These are phyloP conservation scores for Serendipita sp. DNA, from an alignment of 1,284 basidiomycete species.

Conservation along the genomic window DNA sequence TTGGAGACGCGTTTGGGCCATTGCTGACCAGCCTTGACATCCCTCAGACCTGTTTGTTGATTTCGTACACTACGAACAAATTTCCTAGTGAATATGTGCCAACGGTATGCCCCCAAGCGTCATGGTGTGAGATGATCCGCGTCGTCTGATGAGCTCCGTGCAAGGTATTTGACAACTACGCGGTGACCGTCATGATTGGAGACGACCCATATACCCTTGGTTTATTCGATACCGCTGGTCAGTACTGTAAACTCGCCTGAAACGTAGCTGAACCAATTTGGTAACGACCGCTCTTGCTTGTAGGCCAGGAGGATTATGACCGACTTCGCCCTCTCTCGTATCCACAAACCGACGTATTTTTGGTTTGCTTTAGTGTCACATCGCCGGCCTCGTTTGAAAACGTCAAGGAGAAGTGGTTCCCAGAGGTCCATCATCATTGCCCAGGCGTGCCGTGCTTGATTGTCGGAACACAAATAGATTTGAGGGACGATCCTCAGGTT, in stretches of 20 bases:
- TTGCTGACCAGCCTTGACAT: too few relatives aligned
- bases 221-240: conserved; percentile 95
- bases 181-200: conserved; percentile 99
- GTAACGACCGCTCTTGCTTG: conserved; percentile 10
- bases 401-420: conserved; percentile 99
- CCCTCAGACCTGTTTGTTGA: conserved; percentile 85
- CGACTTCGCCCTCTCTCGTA: conserved; percentile 97
- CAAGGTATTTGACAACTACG: conserved; percentile 94
- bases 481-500: conserved; percentile 86
- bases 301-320: conserved; percentile 99
- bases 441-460: conserved; percentile 99
- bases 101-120: conserved; percentile 50
- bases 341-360: conserved; percentile 98
- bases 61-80: conserved; percentile 99
- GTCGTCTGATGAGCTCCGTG: conserved; percentile 13
- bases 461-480: conserved; percentile 95
- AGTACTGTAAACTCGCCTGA: conserved; percentile 14
- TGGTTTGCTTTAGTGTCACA: conserved; percentile 98
- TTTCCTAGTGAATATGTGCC: conserved; percentile 98
- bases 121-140: conserved; percentile 24
- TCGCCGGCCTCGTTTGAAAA: conserved; percentile 98
- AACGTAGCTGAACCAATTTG: not conserved
- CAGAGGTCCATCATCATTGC: conserved; percentile 98
- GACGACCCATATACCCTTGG: conserved; percentile 98
- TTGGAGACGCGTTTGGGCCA: too few relatives aligned